Conservation (phyloP, 768 basidiomycete genomes). For the Agrocybe praecox region DNA sequence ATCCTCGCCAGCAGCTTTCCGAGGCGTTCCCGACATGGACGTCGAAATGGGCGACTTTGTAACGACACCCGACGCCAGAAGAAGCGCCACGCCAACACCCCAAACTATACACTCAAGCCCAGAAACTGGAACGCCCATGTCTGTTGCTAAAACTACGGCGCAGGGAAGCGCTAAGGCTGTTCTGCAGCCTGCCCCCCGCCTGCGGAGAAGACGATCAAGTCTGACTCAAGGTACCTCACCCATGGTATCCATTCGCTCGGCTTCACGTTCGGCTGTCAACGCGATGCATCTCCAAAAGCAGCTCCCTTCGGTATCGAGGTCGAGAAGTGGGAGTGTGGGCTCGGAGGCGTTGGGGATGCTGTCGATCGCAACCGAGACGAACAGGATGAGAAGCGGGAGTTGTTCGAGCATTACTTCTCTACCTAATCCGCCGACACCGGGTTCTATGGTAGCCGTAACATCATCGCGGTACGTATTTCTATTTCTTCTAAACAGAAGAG, state of each 20-base stretch:
- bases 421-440: constrained; percentile 2
- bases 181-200: constrained; percentile 33
- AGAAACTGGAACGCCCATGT: constrained; percentile 9
- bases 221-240: constrained; percentile 56
- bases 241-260: constrained; percentile 60
- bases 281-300: constrained; percentile 55
- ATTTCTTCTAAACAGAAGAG: background rate
- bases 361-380: constrained; percentile 35
- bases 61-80: constrained; percentile 10
- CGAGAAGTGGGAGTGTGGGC: constrained; percentile 50
- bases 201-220: constrained; percentile 66
- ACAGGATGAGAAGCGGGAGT: constrained; percentile 62
- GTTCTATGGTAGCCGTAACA: background rate
- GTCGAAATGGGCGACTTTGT: constrained; percentile 16
- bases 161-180: constrained; percentile 17
- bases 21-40: constrained; percentile 20
- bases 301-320: constrained; percentile 40
- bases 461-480: constrained; percentile 18
- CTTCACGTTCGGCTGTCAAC: constrained; percentile 49
- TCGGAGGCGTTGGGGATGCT: constrained; percentile 8
- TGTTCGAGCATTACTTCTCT: constrained; percentile 29
- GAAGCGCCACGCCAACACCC: constrained; percentile 30
- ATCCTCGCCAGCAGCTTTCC: constrained; percentile 9
- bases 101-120: constrained; percentile 15
- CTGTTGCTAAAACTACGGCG: constrained; percentile 10